A percentile compares a stretch with the other conserved stretches of the same genome.
phyloP scores from a whole-genome alignment of 495 filamentous ascomycete genomes.

The Talaromyces trachyspermus region DNA sequence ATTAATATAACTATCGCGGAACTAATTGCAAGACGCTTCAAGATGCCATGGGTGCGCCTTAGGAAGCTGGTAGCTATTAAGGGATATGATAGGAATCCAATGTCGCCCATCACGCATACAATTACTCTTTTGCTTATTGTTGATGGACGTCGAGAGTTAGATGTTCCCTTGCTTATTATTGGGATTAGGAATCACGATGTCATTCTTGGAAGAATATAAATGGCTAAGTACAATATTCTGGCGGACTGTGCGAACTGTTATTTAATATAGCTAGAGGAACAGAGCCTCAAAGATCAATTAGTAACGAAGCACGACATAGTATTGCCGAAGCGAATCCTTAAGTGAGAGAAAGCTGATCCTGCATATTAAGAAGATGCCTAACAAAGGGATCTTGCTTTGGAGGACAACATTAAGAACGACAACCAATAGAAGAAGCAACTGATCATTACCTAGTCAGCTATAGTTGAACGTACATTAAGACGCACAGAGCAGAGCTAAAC shows the following conservation, averaged over 20 bases:
- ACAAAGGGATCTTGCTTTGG: no score
- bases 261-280: background rate
- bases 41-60: no score
- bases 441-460: no score
- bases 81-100: slow-evolving; percentile 26
- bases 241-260: background rate
- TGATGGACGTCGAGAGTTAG: background rate
- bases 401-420: no score
- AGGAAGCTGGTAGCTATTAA: slow-evolving; percentile 11
- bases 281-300: background rate
- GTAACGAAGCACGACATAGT: background rate
- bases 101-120: slow-evolving; percentile 3
- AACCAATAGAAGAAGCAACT: no score
- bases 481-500: no score
- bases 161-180: slow-evolving; percentile 2
- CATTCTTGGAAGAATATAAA: slow-evolving; percentile 6
- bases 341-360: no score
- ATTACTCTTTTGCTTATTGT: slow-evolving; percentile 1
- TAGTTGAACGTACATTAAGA: no score
- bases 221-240: background rate
- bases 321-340: background rate
- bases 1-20: background rate
- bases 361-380: no score
- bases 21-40: no score
- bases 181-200: slow-evolving; percentile 7